Evolutionary conservation across 2,329 filamentous ascomycete genomes (phyloP).

Genomic region (Diaporthe sp.): DNA sequence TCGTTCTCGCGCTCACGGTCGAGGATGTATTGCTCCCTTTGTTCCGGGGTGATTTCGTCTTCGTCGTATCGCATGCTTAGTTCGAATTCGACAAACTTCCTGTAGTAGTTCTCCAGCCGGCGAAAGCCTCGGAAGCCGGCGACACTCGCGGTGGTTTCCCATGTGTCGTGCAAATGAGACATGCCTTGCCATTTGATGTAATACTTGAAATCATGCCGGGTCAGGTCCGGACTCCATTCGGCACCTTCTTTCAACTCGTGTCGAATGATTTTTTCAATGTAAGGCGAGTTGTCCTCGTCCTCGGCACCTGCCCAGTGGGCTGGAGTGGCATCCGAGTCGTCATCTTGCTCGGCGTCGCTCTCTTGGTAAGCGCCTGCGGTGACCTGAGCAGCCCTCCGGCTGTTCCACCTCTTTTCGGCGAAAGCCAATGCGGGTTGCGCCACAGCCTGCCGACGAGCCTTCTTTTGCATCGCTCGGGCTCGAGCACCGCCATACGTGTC

Average conservation of each 20-base stretch:
- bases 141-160: constrained; percentile 85
- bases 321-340: constrained; percentile 76
- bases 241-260: constrained; percentile 82
- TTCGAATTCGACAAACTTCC: constrained; percentile 85
- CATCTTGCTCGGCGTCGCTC: constrained; percentile 75
- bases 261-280: constrained; percentile 92
- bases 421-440: constrained; percentile 76
- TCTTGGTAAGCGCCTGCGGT: constrained; percentile 75
- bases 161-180: constrained; percentile 95
- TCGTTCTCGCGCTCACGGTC: constrained; percentile 93
- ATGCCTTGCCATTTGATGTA: constrained; percentile 97
- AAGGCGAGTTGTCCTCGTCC: constrained; percentile 83
- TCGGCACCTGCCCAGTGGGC: constrained; percentile 78
- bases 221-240: constrained; percentile 69
- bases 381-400: constrained; percentile 83
- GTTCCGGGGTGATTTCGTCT: constrained; percentile 83
- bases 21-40: constrained; percentile 94
- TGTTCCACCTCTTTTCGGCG: constrained; percentile 92
- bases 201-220: constrained; percentile 86
- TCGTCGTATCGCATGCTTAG: constrained; percentile 81
- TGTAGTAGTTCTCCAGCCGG: constrained; percentile 95
- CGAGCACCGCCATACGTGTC: constrained; percentile 85
- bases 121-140: constrained; percentile 85
- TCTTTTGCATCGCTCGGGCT: constrained; percentile 78
- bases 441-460: constrained; percentile 81